Percentiles rank a stretch among this genome's conserved stretches.
Evolutionary conservation across 2,329 filamentous ascomycete genomes (phyloP).

Genomic region (Aspergillus sp.): DNA sequence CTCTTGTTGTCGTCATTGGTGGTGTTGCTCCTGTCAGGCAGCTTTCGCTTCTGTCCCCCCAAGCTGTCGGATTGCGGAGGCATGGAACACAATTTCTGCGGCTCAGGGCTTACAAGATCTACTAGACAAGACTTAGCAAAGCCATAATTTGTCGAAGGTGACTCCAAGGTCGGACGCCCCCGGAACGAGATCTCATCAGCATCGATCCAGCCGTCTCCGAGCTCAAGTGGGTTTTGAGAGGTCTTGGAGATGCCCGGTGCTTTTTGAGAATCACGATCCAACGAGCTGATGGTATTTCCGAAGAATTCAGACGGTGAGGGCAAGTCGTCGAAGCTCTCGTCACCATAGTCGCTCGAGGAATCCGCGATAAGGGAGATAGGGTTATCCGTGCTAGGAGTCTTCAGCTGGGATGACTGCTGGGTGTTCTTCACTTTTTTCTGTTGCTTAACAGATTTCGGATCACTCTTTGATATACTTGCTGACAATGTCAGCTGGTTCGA

Average conservation of each 20-base stretch:
- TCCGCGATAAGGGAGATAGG: constrained; percentile 12
- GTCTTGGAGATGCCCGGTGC: too few species aligned
- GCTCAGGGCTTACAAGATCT: constrained; percentile 1
- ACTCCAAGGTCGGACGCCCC: neutral
- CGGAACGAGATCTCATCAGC: neutral
- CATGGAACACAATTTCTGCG: neutral
- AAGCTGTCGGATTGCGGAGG: neutral
- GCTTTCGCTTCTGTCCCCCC: constrained; percentile 2
- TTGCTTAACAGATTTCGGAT: constrained; percentile 1
- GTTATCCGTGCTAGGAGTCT: constrained; percentile 1
- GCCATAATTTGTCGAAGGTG: neutral
- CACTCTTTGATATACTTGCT: constrained; percentile 25
- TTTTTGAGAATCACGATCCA: neutral
- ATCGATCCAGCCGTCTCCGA: constrained; percentile 1
- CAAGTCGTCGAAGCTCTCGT: constrained; percentile 36
- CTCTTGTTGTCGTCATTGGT: neutral
- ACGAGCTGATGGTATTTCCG: neutral
- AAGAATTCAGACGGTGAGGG: constrained; percentile 36
- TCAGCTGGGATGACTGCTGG: neutral
- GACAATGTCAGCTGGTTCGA: constrained; percentile 29
- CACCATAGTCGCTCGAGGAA: constrained; percentile 35
- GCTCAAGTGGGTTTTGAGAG: neutral
- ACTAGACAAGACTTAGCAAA: neutral
- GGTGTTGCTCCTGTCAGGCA: neutral
- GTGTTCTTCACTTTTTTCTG: neutral